These are phyloP conservation scores for Mycena kentingensis DNA, from an alignment of 768 basidiomycete species.

Conservation along the genomic window DNA sequence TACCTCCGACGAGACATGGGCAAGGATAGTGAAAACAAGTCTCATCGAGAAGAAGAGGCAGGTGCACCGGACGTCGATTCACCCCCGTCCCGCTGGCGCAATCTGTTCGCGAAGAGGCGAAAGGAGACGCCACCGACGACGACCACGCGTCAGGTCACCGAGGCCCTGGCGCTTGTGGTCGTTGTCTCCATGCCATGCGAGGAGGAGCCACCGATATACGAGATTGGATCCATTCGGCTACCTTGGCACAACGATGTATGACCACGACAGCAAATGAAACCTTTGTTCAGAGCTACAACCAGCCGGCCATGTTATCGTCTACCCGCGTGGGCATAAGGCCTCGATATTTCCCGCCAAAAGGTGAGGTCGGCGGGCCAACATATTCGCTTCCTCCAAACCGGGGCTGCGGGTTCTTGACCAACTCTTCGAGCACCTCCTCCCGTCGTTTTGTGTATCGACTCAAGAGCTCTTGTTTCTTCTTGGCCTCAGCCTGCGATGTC, in stretches of 20 bases:
- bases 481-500: slow-evolving; percentile 3
- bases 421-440: slow-evolving; percentile 12
- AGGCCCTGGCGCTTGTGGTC: slow-evolving; percentile 14
- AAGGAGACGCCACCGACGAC: background rate
- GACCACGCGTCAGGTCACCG: slow-evolving; percentile 4
- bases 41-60: no score
- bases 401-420: slow-evolving; percentile 6
- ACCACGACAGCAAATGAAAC: background rate
- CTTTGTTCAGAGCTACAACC: slow-evolving; percentile 12
- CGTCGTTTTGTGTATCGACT: slow-evolving; percentile 20
- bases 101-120: background rate
- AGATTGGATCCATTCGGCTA: slow-evolving; percentile 11
- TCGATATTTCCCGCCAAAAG: slow-evolving; percentile 16
- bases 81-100: background rate
- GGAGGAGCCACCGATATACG: slow-evolving; percentile 6
- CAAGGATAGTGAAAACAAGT: no score
- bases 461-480: slow-evolving; percentile 15
- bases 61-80: no score
- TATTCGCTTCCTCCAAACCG: slow-evolving; percentile 14
- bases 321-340: slow-evolving; percentile 12
- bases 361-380: slow-evolving; percentile 20
- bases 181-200: slow-evolving; percentile 15
- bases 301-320: slow-evolving; percentile 18
- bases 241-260: slow-evolving; percentile 17
- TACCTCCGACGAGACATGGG: slow-evolving; percentile 10